Percentiles rank a stretch among this genome's conserved stretches.
phyloP scores from a whole-genome alignment of 305 asterid species.

The Rubia balearica region DNA sequence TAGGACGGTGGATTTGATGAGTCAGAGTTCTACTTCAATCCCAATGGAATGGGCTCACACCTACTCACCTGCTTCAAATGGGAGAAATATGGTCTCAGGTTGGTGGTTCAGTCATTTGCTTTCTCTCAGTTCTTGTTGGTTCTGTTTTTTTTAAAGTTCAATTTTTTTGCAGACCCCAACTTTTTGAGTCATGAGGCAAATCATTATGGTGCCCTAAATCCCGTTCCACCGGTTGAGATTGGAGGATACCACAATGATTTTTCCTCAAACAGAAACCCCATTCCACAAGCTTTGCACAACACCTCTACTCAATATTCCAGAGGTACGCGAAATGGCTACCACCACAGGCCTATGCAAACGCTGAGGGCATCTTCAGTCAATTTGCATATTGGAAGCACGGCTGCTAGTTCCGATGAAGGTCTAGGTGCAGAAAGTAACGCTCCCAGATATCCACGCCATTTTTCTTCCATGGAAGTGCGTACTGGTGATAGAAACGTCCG shows the following conservation, averaged over 20 bases:
- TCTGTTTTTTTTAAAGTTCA: constrained; percentile 13
- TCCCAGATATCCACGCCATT: constrained; percentile 39
- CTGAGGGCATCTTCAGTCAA: constrained; percentile 51
- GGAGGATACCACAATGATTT: constrained; percentile 39
- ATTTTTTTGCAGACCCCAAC: constrained; percentile 39
- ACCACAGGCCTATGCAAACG: constrained; percentile 43
- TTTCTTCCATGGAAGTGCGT: constrained; percentile 36
- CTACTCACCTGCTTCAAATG: constrained; percentile 38
- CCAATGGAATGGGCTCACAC: constrained; percentile 44
- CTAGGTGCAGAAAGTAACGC: constrained; percentile 40
- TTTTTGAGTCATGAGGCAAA: constrained; percentile 40
- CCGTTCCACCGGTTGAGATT: constrained; percentile 36
- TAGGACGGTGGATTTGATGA: constrained; percentile 34
- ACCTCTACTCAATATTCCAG: constrained; percentile 37
- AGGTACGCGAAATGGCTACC: constrained; percentile 46
- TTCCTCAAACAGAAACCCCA: constrained; percentile 34
- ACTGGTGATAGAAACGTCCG: constrained; percentile 42
- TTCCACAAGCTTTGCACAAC: constrained; percentile 32
- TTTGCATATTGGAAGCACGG: constrained; percentile 37
- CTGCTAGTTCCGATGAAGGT: constrained; percentile 48
- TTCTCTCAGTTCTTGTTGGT: constrained; percentile 6
- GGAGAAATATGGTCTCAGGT: constrained; percentile 45
- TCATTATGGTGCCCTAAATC: constrained; percentile 31
- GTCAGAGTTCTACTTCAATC: constrained; percentile 40
- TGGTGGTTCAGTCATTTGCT: constrained; percentile 12